These are phyloP conservation scores for Pleurotus eryngii DNA, from an alignment of 768 basidiomycete species.

Conservation along the genomic window DNA sequence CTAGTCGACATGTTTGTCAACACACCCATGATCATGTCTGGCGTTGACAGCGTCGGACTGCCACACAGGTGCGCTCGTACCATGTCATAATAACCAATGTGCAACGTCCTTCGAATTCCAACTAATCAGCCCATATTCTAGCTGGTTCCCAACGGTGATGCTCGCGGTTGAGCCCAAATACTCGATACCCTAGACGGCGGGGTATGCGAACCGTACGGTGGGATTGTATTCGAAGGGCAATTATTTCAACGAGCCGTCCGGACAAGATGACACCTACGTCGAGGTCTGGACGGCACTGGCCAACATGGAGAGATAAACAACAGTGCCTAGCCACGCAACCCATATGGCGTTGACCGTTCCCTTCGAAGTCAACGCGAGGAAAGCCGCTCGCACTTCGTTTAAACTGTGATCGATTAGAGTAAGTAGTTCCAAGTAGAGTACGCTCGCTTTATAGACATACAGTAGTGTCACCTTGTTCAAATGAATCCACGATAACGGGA, in stretches of 20 bases:
- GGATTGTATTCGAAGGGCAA: conserved; percentile 51
- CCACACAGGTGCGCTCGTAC: conserved; percentile 23
- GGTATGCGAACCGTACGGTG: conserved; percentile 48
- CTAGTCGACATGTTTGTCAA: conserved; percentile 53
- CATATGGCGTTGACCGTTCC: conserved; percentile 57
- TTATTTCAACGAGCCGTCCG: conserved; percentile 52
- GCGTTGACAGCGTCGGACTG: conserved; percentile 37
- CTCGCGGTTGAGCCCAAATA: conserved; percentile 63
- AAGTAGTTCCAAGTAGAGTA: too few relatives aligned
- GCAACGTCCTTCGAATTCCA: conserved; percentile 3
- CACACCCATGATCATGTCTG: conserved; percentile 44
- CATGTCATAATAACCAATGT: neutral
- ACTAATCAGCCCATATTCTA: conserved; percentile 14
- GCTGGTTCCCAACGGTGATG: conserved; percentile 65
- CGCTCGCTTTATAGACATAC: too few relatives aligned
- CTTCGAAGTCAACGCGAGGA: conserved; percentile 34
- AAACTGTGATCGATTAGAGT: too few relatives aligned
- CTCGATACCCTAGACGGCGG: conserved; percentile 44
- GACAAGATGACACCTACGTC: conserved; percentile 54
- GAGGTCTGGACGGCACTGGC: conserved; percentile 69
- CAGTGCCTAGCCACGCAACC: conserved; percentile 58
- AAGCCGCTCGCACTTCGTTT: conserved; percentile 14
- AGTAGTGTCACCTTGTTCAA: too few relatives aligned
- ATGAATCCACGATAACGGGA: too few relatives aligned
- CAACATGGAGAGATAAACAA: conserved; percentile 60